A percentile compares a stretch with the other conserved stretches of the same genome.
These are phyloP conservation scores for Ustanciosporium gigantosporum DNA, from an alignment of 1,284 basidiomycete species.

Conservation along the genomic window DNA sequence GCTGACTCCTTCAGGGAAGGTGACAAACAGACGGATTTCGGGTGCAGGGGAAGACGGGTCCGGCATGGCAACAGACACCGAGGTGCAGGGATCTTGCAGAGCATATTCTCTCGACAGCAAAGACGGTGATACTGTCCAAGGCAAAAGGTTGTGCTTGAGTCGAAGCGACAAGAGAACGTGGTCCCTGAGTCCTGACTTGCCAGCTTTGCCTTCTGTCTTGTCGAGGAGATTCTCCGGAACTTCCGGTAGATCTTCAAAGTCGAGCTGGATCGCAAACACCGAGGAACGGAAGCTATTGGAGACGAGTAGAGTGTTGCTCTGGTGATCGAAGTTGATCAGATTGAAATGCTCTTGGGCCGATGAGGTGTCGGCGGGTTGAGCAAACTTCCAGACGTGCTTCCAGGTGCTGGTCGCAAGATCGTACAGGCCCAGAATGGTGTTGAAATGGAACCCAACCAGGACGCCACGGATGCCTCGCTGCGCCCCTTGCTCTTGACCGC, in stretches of 20 bases:
- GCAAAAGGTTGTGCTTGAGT: conserved; percentile 3
- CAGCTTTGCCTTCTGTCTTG: not conserved
- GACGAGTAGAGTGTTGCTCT: conserved; percentile 10
- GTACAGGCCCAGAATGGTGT: conserved; percentile 23
- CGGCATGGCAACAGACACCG: conserved; percentile 2
- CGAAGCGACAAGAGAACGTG: not conserved
- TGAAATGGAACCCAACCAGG: conserved; percentile 23
- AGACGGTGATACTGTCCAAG: conserved; percentile 18
- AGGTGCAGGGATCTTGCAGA: conserved; percentile 20
- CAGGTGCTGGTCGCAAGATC: conserved; percentile 11
- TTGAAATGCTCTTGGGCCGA: conserved; percentile 19
- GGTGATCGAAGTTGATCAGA: conserved; percentile 8
- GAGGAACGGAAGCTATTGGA: conserved; percentile 32
- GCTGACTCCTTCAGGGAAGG: conserved; percentile 18
- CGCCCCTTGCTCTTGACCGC: no score
- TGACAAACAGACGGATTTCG: conserved; percentile 15
- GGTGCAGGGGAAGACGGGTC: conserved; percentile 1
- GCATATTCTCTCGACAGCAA: conserved; percentile 19
- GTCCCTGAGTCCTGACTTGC: not conserved
- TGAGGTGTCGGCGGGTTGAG: conserved; percentile 2
- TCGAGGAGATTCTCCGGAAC: not conserved
- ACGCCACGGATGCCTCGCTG: conserved; percentile 1
- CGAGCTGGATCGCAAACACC: conserved; percentile 20
- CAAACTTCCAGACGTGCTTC: conserved; percentile 20
- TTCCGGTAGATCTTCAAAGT: conserved; percentile 7